These are phyloP conservation scores for Cyclaneusma minus DNA, from an alignment of 2,329 filamentous ascomycete genomes.

Conservation along the genomic window DNA sequence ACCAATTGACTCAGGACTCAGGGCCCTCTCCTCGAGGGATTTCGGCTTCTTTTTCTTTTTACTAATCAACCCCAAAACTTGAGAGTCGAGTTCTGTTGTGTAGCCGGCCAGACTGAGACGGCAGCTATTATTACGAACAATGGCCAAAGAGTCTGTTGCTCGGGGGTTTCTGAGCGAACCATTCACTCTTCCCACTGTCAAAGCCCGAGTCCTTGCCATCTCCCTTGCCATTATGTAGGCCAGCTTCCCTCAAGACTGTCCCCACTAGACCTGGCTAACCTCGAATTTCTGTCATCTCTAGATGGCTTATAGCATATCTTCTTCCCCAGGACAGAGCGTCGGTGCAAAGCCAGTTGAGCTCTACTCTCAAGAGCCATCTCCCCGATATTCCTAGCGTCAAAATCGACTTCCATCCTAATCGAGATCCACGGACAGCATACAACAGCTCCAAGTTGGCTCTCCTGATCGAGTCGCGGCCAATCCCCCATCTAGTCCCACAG, in stretches of 20 bases:
- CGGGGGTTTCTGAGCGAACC: too few relatives aligned
- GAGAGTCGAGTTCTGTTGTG: too few relatives aligned
- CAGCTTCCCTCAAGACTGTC: conserved; percentile 5
- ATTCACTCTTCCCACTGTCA: too few relatives aligned
- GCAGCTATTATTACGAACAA: too few relatives aligned
- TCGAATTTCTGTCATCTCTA: conserved; percentile 16
- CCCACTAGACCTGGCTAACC: conserved; percentile 11
- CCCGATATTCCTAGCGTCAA: conserved; percentile 15
- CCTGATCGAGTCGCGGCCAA: conserved; percentile 31
- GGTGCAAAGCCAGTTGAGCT: conserved; percentile 20
- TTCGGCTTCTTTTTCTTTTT: too few relatives aligned
- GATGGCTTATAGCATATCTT: conserved; percentile 31
- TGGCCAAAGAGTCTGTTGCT: too few relatives aligned
- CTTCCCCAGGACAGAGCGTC: conserved; percentile 27
- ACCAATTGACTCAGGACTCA: too few relatives aligned
- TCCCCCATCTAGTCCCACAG: conserved; percentile 32
- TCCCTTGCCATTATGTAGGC: conserved; percentile 1
- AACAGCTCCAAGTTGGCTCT: conserved; percentile 35
- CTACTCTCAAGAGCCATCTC: conserved; percentile 11
- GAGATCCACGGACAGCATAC: conserved; percentile 15
- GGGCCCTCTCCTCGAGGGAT: too few relatives aligned
- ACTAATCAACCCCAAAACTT: too few relatives aligned
- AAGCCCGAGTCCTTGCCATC: too few relatives aligned
- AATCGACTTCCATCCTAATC: conserved; percentile 15
- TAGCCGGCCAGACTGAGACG: too few relatives aligned